A percentile compares a stretch with the other conserved stretches of the same genome.
These are phyloP conservation scores for Choiromyces venosus DNA, from an alignment of 495 filamentous ascomycete genomes.

Conservation along the genomic window DNA sequence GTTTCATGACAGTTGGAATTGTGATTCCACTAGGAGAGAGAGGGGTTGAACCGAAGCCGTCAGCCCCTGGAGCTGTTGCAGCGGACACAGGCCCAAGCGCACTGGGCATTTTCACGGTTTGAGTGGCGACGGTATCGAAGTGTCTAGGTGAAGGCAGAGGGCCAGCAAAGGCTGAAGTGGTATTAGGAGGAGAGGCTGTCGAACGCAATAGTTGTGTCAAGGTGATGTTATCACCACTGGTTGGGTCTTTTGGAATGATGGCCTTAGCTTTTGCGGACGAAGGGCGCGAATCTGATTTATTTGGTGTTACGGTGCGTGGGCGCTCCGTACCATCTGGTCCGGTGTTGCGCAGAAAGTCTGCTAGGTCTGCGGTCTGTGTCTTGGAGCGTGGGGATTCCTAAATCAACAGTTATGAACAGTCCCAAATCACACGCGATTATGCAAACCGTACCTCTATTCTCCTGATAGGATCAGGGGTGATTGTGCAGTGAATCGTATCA, in stretches of 20 bases:
- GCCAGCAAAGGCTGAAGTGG: slow-evolving; percentile 3
- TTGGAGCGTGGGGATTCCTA: slow-evolving; percentile 19
- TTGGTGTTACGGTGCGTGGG: slow-evolving; percentile 22
- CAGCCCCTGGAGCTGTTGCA: slow-evolving; percentile 13
- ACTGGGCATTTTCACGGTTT: background rate
- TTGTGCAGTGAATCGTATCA: slow-evolving; percentile 86
- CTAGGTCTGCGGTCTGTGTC: slow-evolving; percentile 50
- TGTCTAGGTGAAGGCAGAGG: slow-evolving; percentile 14
- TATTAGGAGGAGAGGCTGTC: slow-evolving; percentile 15
- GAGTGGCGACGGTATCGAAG: slow-evolving; percentile 1
- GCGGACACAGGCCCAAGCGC: background rate
- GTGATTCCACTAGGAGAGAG: slow-evolving; percentile 25
- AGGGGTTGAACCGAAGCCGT: slow-evolving; percentile 10
- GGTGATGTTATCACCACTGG: slow-evolving; percentile 20
- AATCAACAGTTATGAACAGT: background rate
- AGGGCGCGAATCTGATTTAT: slow-evolving; percentile 28
- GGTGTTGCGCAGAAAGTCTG: slow-evolving; percentile 78
- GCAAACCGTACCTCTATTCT: slow-evolving; percentile 67
- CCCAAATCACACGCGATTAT: background rate
- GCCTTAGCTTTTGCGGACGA: slow-evolving; percentile 31
- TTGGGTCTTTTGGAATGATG: slow-evolving; percentile 33
- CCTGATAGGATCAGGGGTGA: slow-evolving; percentile 84
- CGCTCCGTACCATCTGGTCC: slow-evolving; percentile 51
- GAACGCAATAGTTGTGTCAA: slow-evolving; percentile 28
- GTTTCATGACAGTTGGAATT: slow-evolving; percentile 36